Base-by-base conservation (phyloP, 2,329 filamentous ascomycete species). In the Dothistroma septosporum region DNA sequence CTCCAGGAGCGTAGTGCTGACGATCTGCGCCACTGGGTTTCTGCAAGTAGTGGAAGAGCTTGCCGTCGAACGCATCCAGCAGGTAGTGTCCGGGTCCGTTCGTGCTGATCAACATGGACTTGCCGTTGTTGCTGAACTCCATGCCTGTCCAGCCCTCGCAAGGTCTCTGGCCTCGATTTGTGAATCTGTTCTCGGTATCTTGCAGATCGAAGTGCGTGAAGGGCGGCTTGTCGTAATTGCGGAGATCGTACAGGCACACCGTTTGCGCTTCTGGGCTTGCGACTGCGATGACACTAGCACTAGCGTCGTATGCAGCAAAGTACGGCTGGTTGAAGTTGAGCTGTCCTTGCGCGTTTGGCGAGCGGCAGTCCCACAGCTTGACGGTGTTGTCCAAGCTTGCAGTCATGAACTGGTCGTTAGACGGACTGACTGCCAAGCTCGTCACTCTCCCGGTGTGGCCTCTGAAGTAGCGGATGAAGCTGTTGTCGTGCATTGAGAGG, bases 61-160 rank as follows among this genome's bases (percentile, higher is more conserved):
- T 83, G 44, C 93, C 94, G 47, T 91, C 87, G 73, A 97, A 97
- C 1, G 93, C 90, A 73, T 99, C 94, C n/a, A 99, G 80, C 2
- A 99, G 79, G 71, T 94, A 96, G 75, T 99, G 94, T 0, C 92
- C 91, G 55, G 83, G 83, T 7, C 90, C 91, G 53, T 88, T 90
- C 1, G 93, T 97, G 14, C 90, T 90, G 19, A 99, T 76, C 5
- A 99, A 82, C 53, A 99, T 77, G 62, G 85, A 85, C 72, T 96
- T 96, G 19, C 94, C 94, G 70, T 99, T 94, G 70, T 99, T 99
- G 60, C 91, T 94, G 73, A 99, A 97, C 70, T 96, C 92, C 47
- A 99, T 82, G 68, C 89, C 92, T 1, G 90, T 94, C 94, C 94
- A 99, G 11, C 87, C 87, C 46, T 71, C 67, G 9, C 67, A 73